Conservation (phyloP, 208 protist genomes). For the Leishmania tropica region DNA sequence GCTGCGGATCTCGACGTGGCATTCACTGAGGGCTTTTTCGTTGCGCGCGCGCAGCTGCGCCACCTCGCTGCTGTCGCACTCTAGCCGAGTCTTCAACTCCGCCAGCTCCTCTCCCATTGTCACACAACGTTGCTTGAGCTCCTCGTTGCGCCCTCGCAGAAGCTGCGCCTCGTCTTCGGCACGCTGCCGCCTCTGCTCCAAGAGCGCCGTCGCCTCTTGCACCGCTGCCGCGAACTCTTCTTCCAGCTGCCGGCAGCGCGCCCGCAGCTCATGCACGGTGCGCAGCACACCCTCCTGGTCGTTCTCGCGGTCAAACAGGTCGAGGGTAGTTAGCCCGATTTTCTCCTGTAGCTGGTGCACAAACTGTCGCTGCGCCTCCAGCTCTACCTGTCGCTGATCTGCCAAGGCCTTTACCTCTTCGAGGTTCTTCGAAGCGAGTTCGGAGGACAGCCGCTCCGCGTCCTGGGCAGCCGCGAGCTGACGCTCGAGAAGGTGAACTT, state of each 20-base stretch:
- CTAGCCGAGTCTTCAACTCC: conserved; percentile 1
- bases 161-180: conserved; percentile 10
- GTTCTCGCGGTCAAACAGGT: conserved; percentile 33
- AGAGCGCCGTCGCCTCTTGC: conserved; percentile 19
- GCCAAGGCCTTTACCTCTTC: conserved; percentile 18
- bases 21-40: conserved; percentile 17
- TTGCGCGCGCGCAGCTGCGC: conserved; percentile 21
- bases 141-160: conserved; percentile 22
- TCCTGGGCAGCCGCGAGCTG: conserved; percentile 14
- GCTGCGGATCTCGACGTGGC: conserved; percentile 35
- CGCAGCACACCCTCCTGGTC: conserved; percentile 34
- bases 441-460: neutral
- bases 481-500: conserved; percentile 20
- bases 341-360: conserved; percentile 25
- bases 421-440: neutral
- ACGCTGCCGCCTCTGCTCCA: conserved; percentile 15
- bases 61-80: conserved; percentile 4
- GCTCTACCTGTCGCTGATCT: conserved; percentile 11
- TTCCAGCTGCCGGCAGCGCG: conserved; percentile 12
- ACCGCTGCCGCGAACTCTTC: conserved; percentile 15
- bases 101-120: conserved; percentile 13
- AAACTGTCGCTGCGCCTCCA: conserved; percentile 34
- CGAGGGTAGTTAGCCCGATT: conserved; percentile 19
- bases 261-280: conserved; percentile 17
- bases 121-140: conserved; percentile 21